These are phyloP conservation scores for Abelmoschus esculentus DNA, from an alignment of 345 rosid genomes.

Conservation along the genomic window DNA sequence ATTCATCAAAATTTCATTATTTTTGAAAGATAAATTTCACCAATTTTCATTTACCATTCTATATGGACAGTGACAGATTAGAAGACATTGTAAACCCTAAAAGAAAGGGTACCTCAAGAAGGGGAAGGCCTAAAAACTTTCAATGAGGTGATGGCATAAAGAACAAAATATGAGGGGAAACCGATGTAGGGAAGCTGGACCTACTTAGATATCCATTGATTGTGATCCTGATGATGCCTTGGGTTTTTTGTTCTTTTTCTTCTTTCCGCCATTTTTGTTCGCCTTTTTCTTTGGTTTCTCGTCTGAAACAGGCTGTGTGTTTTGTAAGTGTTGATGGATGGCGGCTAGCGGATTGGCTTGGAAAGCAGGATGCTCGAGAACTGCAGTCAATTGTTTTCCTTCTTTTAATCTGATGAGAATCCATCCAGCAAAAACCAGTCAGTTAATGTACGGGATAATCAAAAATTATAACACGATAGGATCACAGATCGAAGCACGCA, in stretches of 20 bases:
- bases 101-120: not conserved
- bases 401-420: slow-evolving; percentile 49
- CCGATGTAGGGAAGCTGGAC: too few relatives aligned
- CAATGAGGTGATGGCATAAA: not conserved
- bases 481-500: slow-evolving; percentile 19
- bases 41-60: not conserved
- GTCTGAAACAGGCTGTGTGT: slow-evolving; percentile 50
- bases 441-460: not conserved
- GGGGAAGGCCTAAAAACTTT: not conserved
- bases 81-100: not conserved
- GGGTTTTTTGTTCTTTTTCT: slow-evolving; percentile 34
- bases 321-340: slow-evolving; percentile 36
- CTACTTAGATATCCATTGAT: slow-evolving; percentile 37
- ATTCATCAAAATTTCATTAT: not conserved
- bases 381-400: slow-evolving; percentile 48
- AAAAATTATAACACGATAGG: not conserved
- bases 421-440: not conserved
- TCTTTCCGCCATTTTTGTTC: slow-evolving; percentile 44
- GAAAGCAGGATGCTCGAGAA: slow-evolving; percentile 64
- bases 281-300: slow-evolving; percentile 54
- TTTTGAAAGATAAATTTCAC: not conserved
- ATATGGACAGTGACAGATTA: not conserved
- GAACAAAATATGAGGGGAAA: too few relatives aligned
- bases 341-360: slow-evolving; percentile 67
- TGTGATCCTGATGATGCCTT: slow-evolving; percentile 18